Evolutionary conservation across 768 basidiomycete genomes (phyloP), one percentile per base, ranked within the genome.

Genomic region (Lactarius hengduanensis): DNA sequence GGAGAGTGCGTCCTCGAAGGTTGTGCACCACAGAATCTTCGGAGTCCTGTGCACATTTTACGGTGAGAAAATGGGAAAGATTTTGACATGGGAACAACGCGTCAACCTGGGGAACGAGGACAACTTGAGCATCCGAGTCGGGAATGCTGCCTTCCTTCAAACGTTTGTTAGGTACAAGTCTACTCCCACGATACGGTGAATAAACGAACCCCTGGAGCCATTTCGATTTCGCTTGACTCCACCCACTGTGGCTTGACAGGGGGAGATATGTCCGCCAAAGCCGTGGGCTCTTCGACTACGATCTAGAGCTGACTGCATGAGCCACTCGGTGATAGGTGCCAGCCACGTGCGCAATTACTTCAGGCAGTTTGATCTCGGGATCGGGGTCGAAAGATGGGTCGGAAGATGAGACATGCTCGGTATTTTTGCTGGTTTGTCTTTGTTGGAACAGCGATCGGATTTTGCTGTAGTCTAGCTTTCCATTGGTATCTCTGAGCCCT

Each of bases 391-490:
- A 55, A 43, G 20, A 11, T 30, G 40, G 4, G 32, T 59, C 57
- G 6, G 47, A 59, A 43, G 16, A 5, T 26, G n/a, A 20, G 62
- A 22, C 13, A 4, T 43, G 22, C 28, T 30, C 18, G 28, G 2
- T 38, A 26, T 47, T 53, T 20, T 45, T 20, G 4, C 41, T 59
- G 6, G 40, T 11, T 26, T 32, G 62, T 60, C 66, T 59, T 45
- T 67, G 59, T 40, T 47, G 32, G 43, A 71, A 71, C 32, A 70
- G 55, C 20, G 65, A 67, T 41, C 65, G 60, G 22, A 71, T 70
- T 57, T 70, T 71, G 54, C 53, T 36, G 34, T 64, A 71, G 57
- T 71, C 70, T 28, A 71, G 65, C 53, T 64, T 67, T 40, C 70
- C 70, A 13, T 38, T 43, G 26, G 36, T 26, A 7, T 71, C 69